Evolutionary conservation across 2,329 filamentous ascomycete genomes (phyloP), one percentile per base, ranked within the genome.

Genomic region (Aspergillus sp.): DNA sequence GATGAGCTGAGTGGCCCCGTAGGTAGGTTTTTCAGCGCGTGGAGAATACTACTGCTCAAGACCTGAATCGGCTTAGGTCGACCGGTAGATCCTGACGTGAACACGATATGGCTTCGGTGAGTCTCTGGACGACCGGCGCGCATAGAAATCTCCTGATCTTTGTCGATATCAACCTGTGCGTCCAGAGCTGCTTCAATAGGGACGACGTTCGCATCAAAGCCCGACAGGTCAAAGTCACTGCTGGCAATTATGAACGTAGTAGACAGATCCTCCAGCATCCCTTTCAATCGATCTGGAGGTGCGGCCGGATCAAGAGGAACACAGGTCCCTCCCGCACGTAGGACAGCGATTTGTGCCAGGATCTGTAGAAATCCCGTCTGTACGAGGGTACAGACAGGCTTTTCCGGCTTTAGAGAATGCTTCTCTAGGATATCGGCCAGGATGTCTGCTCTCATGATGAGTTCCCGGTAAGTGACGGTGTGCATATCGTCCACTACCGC

Each of bases 41-140:
- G 55, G 1, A 55, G 19, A 3, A 57, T 41, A 8, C 26, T 26
- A 3, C 16, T 77, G 66, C 89, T 85, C 3, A 85, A 82, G 64
- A 89, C 89, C 50, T 84, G 79, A 10, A 95, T 90, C 56, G 88
- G 88, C 75, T 92, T 94, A 33, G 88, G 89, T 60, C 80, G 76
- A 30, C 87, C 88, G 70, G 90, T 87, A 2, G 62, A 62, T 4
- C 89, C 89, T 3, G 77, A 82, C 0, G 86, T 89, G 65, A 87
- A 88, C 17, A 85, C 9, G 14, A 57, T 35, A 35, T 57, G 55
- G 32, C 50, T 57, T 24, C 50, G 47, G 19, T 49, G 47, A n/a
- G 14, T 33, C 14, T 43, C 47, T 30, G 47, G 36, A 17, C 22
- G 17, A 41, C 47, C 47, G 4, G 20, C 24, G 17, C 36, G 36